Evolutionary conservation across 805 yeast species (phyloP).

Genomic region (Blastobotrys terrestris): DNA sequence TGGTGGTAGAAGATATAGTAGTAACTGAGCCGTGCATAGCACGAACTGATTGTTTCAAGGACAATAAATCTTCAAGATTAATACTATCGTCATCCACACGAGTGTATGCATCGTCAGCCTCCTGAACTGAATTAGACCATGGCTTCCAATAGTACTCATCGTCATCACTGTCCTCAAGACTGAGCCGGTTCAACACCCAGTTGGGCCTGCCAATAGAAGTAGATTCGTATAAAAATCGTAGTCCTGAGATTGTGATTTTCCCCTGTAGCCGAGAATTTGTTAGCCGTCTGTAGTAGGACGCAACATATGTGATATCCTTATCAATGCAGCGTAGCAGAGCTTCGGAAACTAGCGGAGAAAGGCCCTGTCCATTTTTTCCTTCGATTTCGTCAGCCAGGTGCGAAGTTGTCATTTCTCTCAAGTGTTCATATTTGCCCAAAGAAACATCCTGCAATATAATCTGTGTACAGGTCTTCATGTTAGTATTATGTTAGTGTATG

Average conservation of each 20-base stretch:
- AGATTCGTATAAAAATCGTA: constrained; percentile 23
- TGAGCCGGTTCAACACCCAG: constrained; percentile 16
- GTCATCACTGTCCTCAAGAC: constrained; percentile 18
- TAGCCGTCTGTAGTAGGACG: constrained; percentile 11
- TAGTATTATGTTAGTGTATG: no score
- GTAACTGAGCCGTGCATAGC: background rate
- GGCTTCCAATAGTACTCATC: constrained; percentile 20
- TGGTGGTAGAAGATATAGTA: background rate
- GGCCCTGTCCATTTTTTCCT: constrained; percentile 1
- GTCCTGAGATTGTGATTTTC: constrained; percentile 7
- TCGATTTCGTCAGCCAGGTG: background rate
- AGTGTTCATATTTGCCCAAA: background rate
- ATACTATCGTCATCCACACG: background rate
- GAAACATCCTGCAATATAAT: background rate
- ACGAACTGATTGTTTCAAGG: background rate
- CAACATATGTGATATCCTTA: constrained; percentile 1
- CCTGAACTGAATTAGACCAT: constrained; percentile 15
- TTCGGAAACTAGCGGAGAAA: background rate
- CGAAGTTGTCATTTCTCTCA: background rate
- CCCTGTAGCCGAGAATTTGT: constrained; percentile 17
- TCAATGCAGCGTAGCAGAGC: constrained; percentile 1
- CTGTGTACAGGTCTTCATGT: background rate
- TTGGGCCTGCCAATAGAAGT: constrained; percentile 11
- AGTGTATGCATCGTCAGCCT: constrained; percentile 17
- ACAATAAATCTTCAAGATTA: background rate